phyloP scores from a whole-genome alignment of 2,329 filamentous ascomycete genomes.

The Exophiala xenobiotica region DNA sequence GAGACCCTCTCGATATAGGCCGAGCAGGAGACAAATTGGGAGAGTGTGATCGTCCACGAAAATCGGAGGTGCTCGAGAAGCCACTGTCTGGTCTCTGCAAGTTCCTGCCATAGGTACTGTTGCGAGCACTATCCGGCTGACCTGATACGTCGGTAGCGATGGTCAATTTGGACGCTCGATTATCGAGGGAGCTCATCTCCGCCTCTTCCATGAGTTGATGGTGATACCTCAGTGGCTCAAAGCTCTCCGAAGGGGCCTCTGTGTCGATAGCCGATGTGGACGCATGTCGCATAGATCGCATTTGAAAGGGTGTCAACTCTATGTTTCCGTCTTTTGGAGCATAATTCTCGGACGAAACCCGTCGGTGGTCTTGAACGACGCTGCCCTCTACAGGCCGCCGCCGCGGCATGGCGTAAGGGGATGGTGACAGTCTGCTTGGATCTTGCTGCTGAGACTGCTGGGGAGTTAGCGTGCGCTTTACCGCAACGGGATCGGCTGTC shows the following conservation, averaged over 20 bases:
- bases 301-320: slow-evolving; percentile 22
- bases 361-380: slow-evolving; percentile 18
- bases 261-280: slow-evolving; percentile 22
- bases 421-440: slow-evolving; percentile 24
- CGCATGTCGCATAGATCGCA: slow-evolving; percentile 30
- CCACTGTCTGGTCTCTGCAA: slow-evolving; percentile 70
- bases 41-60: slow-evolving; percentile 61
- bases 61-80: slow-evolving; percentile 73
- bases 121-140: slow-evolving; percentile 52
- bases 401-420: slow-evolving; percentile 16
- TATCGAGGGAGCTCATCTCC: slow-evolving; percentile 20
- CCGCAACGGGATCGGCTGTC: slow-evolving; percentile 13
- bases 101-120: slow-evolving; percentile 55
- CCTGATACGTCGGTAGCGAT: slow-evolving; percentile 36
- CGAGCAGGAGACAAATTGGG: slow-evolving; percentile 53
- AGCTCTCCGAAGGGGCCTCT: slow-evolving; percentile 36
- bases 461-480: slow-evolving; percentile 22
- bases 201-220: slow-evolving; percentile 48
- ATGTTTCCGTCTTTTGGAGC: slow-evolving; percentile 7
- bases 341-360: slow-evolving; percentile 22
- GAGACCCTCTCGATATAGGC: slow-evolving; percentile 50
- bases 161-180: slow-evolving; percentile 33
- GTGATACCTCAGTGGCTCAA: slow-evolving; percentile 53
- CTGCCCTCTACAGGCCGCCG: slow-evolving; percentile 15
- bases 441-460: slow-evolving; percentile 19